These are phyloP conservation scores for Acanthamoeba healyi DNA, from an alignment of 208 protist species.

Conservation along the genomic window DNA sequence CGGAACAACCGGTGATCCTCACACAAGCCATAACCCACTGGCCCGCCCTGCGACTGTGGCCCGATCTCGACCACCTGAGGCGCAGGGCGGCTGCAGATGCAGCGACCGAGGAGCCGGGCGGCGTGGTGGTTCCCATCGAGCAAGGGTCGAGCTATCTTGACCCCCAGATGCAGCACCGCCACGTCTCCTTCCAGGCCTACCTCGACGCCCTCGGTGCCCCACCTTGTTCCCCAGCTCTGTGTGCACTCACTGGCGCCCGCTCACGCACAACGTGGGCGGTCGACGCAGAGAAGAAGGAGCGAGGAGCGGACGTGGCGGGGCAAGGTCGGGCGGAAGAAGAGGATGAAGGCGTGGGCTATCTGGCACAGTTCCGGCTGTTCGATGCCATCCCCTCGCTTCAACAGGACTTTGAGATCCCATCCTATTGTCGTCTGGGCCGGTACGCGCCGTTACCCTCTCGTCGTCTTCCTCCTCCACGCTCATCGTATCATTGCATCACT, in stretches of 20 bases:
- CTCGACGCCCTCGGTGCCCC: background rate
- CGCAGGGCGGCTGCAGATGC: background rate
- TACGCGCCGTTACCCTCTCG: background rate
- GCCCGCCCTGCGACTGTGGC: conserved; percentile 1
- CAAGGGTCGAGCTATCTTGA: background rate
- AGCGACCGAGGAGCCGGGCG: background rate
- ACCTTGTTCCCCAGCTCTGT: background rate
- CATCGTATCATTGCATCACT: background rate
- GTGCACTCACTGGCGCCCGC: too few species aligned
- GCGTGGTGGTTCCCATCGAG: background rate
- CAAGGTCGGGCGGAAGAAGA: background rate
- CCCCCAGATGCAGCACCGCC: background rate
- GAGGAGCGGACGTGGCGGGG: background rate
- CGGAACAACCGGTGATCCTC: background rate
- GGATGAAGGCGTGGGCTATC: background rate
- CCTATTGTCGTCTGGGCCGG: conserved; percentile 1
- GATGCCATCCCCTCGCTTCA: background rate
- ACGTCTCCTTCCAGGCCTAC: background rate
- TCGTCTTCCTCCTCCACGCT: background rate
- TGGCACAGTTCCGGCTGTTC: conserved; percentile 17
- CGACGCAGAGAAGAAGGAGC: background rate
- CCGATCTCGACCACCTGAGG: background rate
- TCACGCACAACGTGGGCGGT: too few species aligned
- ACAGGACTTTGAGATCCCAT: conserved; percentile 6
- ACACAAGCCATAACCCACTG: background rate